A percentile compares a stretch with the other conserved stretches of the same genome.
Evolutionary conservation across 106 monocot genomes (phyloP).

Genomic region (Dactylorhiza incarnata): DNA sequence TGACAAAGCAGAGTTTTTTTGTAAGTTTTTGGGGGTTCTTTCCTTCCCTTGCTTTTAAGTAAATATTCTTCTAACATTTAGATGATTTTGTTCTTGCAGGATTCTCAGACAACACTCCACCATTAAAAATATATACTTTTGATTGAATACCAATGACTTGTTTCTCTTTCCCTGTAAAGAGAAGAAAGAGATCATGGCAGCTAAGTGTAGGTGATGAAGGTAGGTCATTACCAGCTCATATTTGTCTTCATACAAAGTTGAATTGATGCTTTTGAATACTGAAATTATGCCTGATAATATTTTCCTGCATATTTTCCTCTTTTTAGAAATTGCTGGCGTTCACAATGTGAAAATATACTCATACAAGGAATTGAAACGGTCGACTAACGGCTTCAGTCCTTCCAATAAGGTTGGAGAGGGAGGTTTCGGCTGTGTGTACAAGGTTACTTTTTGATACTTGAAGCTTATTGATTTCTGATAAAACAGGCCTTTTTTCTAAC

Average conservation of each 20-base stretch:
- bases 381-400: conserved; percentile 23
- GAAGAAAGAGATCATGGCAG: neutral
- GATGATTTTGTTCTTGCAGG: too few species aligned
- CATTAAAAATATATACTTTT: neutral
- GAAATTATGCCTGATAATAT: neutral
- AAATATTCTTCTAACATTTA: too few species aligned
- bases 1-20: too few species aligned
- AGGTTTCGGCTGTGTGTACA: conserved; percentile 34
- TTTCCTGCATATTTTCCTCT: neutral
- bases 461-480: neutral
- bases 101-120: too few species aligned
- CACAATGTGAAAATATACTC: conserved; percentile 18
- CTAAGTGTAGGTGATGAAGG: neutral
- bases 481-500: neutral
- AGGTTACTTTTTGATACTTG: conserved; percentile 5
- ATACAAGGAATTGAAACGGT: conserved; percentile 25
- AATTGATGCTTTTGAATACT: neutral
- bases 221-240: neutral
- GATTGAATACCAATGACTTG: conserved; percentile 1
- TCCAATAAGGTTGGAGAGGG: conserved; percentile 36
- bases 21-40: too few species aligned
- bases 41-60: too few species aligned
- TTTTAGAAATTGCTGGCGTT: conserved; percentile 15
- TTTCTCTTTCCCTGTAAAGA: conserved; percentile 1
- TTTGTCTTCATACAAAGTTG: neutral